Conservation (phyloP, 345 rosid genomes). For the Alliaria petiolata region DNA sequence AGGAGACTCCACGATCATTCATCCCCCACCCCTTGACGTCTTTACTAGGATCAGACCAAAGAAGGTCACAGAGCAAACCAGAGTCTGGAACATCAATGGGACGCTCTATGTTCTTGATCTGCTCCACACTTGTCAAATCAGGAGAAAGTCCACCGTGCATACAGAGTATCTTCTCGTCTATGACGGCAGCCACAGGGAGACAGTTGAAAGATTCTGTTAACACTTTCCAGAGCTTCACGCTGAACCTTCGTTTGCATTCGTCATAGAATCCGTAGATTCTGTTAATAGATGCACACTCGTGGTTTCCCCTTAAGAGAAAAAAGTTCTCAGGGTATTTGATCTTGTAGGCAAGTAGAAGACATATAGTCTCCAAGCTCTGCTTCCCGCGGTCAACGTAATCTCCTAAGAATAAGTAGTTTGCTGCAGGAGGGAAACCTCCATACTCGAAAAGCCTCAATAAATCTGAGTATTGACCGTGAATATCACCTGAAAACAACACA, state of each 20-base stretch:
- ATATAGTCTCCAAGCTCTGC: constrained; percentile 28
- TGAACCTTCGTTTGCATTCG: constrained; percentile 31
- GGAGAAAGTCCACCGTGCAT: constrained; percentile 69
- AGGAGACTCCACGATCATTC: constrained; percentile 59
- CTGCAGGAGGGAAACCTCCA: constrained; percentile 50
- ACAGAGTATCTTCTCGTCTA: constrained; percentile 58
- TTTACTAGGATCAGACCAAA: constrained; percentile 58
- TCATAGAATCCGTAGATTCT: constrained; percentile 32
- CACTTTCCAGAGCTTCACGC: constrained; percentile 32
- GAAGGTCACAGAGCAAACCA: constrained; percentile 60
- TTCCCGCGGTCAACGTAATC: constrained; percentile 28
- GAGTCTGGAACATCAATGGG: constrained; percentile 53
- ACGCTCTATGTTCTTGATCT: constrained; percentile 43
- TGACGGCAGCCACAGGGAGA: constrained; percentile 51
- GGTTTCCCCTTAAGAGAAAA: constrained; percentile 26
- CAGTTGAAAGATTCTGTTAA: constrained; percentile 29
- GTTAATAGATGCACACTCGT: constrained; percentile 30
- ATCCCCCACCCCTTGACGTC: constrained; percentile 55
- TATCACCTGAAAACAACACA: constrained; percentile 37
- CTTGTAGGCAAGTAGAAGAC: constrained; percentile 29
- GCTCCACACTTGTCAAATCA: constrained; percentile 41
- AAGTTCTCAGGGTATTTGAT: constrained; percentile 30
- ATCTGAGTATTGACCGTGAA: constrained; percentile 40
- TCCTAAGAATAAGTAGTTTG: constrained; percentile 38
- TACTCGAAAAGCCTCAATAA: constrained; percentile 44